These are phyloP conservation scores for Aspergillus ochraceoroseus DNA, from an alignment of 2,329 filamentous ascomycete species.

Conservation along the genomic window DNA sequence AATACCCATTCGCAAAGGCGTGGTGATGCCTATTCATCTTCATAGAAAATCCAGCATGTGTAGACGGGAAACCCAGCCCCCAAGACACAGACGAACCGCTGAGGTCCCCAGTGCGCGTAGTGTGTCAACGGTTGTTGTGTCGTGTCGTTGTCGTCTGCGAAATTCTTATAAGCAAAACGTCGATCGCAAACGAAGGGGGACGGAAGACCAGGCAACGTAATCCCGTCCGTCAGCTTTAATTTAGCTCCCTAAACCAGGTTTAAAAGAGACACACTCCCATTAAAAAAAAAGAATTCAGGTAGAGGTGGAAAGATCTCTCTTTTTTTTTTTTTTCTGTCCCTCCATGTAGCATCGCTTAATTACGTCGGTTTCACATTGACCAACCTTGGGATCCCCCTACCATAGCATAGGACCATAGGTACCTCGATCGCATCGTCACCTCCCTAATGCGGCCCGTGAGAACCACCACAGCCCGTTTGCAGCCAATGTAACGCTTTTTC, in stretches of 20 bases:
- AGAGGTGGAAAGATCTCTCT: conserved; percentile 2
- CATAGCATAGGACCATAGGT: too few species aligned
- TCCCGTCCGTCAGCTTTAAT: too few species aligned
- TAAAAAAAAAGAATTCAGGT: background rate
- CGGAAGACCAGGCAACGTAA: background rate
- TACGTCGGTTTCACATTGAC: conserved; percentile 5
- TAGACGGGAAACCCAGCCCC: conserved; percentile 6
- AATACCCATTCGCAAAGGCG: conserved; percentile 72
- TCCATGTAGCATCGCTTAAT: conserved; percentile 8
- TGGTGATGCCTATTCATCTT: conserved; percentile 87
- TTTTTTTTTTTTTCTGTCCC: too few species aligned
- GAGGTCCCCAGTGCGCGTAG: too few species aligned
- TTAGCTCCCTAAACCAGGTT: too few species aligned
- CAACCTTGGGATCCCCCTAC: background rate
- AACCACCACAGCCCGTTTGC: conserved; percentile 19
- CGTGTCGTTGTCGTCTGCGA: too few species aligned
- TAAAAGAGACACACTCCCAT: too few species aligned
- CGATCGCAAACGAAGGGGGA: background rate
- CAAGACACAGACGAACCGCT: conserved; percentile 1
- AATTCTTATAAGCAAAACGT: too few species aligned
- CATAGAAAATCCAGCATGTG: conserved; percentile 38
- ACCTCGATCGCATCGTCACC: conserved; percentile 6
- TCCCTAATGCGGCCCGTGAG: conserved; percentile 16
- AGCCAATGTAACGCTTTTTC: conserved; percentile 14
- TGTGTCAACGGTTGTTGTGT: too few species aligned